phyloP scores from a whole-genome alignment of 78 protist genomes.

The Pigoraptor vietnamica region DNA sequence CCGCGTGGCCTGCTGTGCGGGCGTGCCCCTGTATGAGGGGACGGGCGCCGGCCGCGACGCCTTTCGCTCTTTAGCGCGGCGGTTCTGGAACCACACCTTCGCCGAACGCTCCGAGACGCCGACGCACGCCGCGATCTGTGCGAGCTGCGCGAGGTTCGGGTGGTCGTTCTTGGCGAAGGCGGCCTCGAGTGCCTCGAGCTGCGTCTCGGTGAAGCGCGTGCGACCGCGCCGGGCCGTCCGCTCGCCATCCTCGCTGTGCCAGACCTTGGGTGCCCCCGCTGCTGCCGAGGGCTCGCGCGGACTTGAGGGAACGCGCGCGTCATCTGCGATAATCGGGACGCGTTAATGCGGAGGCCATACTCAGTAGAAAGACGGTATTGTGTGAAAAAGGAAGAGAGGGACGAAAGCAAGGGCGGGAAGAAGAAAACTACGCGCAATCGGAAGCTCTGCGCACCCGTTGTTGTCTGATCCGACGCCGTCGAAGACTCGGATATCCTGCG shows the following conservation, averaged over 20 bases:
- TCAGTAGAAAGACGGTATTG: too few species aligned
- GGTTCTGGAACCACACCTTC: neutral
- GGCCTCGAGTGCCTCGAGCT: neutral
- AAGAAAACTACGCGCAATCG: too few species aligned
- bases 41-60: neutral
- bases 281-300: too few species aligned
- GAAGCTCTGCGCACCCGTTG: neutral
- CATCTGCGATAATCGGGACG: too few species aligned
- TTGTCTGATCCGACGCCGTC: neutral
- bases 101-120: neutral
- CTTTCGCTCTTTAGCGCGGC: neutral
- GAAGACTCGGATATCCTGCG: neutral
- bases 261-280: too few species aligned
- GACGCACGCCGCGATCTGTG: neutral
- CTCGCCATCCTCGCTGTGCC: neutral
- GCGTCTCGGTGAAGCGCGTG: neutral
- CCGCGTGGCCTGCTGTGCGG: too few species aligned
- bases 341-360: too few species aligned
- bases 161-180: neutral
- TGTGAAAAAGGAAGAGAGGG: too few species aligned
- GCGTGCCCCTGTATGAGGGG: too few species aligned
- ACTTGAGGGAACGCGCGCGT: too few species aligned
- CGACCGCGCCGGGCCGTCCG: neutral
- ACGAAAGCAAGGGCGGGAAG: too few species aligned
- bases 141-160: neutral